Evolutionary conservation across 306 rosid species (phyloP), one percentile per base, ranked within the genome.

Genomic region (Trifolium dubium): DNA sequence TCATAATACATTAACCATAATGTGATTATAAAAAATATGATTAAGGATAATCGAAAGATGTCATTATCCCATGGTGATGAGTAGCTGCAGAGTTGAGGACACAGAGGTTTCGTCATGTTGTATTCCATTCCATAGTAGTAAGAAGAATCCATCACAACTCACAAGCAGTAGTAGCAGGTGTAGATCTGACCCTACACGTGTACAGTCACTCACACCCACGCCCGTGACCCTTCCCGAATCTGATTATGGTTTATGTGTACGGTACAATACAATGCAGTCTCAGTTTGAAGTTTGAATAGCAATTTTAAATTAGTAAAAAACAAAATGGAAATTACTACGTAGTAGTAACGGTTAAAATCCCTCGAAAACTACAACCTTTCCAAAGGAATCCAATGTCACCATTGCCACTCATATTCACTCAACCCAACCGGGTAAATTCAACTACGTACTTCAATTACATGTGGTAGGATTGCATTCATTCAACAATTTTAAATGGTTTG

Each of bases 181-280:
- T 14, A 4, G 1, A 50, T 54, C 60, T 54, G 30, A 54, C 60
- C 60, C 60, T 54, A 54, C 60, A 54, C 60, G 60, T 54, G 60
- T 54, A 54, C 32, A 54, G 60, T 19, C 6, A 15, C 55, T 5
- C 7, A 54, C 60, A 19, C 13, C 6, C 60, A 54, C 60, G 60
- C 31, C 60, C 60, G 50, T 44, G 50, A 54, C 6, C 32, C 31
- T 44, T 44, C 12, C 7, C 50, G 50, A 44, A 44, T 44, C 50
- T 44, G 50, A 44, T 44, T 44, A 18, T 8, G 30, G 39, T 1
- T 32, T 34, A 6, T 23, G 23, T 23, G 23, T 23, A 23, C 23
- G 30, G 14, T 54, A 8, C 29, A 8, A 2, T 17, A 19, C 60
- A 2, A 18, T 4, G 60, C 60, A 18, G 60, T 19, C 60, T 19